Conservation (phyloP, 768 basidiomycete genomes). For the Kwoniella shandongensis region DNA sequence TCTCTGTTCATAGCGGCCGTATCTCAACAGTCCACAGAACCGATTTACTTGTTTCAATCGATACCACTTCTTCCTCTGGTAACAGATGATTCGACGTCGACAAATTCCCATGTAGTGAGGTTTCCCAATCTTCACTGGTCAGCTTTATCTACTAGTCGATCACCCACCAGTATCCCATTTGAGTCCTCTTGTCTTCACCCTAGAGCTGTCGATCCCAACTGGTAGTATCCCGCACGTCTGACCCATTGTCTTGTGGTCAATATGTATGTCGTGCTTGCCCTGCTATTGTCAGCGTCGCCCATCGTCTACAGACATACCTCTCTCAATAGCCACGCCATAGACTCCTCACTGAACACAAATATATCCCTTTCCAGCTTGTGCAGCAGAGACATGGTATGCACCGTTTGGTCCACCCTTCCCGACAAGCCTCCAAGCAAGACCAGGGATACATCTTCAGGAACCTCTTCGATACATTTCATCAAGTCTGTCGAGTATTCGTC, state of each 20-base stretch:
- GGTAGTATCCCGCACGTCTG: slow-evolving; percentile 94
- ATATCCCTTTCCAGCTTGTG: slow-evolving; percentile 73
- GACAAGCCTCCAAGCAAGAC: slow-evolving; percentile 83
- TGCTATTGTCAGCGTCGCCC: slow-evolving; percentile 45
- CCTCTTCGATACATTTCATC: slow-evolving; percentile 78
- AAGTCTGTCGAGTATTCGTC: slow-evolving; percentile 89
- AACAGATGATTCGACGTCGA: slow-evolving; percentile 94
- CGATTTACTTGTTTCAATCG: slow-evolving; percentile 72
- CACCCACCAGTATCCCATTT: slow-evolving; percentile 82
- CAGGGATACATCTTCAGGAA: slow-evolving; percentile 55
- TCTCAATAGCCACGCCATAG: slow-evolving; percentile 84
- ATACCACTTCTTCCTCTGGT: slow-evolving; percentile 65
- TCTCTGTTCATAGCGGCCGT: slow-evolving; percentile 7
- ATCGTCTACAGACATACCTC: slow-evolving; percentile 59
- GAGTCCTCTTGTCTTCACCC: slow-evolving; percentile 78
- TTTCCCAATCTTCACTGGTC: slow-evolving; percentile 61
- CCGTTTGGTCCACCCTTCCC: slow-evolving; percentile 90
- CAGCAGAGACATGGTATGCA: slow-evolving; percentile 81
- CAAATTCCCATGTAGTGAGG: slow-evolving; percentile 78
- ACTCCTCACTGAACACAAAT: slow-evolving; percentile 85
- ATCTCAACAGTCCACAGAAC: slow-evolving; percentile 71
- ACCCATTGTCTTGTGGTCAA: slow-evolving; percentile 74
- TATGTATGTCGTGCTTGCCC: slow-evolving; percentile 78
- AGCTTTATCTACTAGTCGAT: neutral
- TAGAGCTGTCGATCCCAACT: slow-evolving; percentile 73